Percentiles rank a stretch among this genome's conserved stretches.
These are phyloP conservation scores for Naematelia encephala DNA, from an alignment of 768 basidiomycete genomes.

Conservation along the genomic window DNA sequence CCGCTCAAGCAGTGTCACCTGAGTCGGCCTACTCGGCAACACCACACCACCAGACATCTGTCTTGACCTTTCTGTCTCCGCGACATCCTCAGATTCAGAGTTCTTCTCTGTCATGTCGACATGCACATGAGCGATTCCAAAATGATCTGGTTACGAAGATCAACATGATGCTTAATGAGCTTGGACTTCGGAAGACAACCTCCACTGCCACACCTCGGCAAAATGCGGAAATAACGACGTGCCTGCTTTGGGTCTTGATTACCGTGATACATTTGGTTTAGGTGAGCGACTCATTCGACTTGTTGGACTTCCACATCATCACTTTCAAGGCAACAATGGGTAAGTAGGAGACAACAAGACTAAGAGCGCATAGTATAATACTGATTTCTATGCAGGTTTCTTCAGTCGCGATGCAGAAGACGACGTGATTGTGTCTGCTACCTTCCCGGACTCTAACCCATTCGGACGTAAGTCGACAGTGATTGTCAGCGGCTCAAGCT, in stretches of 20 bases:
- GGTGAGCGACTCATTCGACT: too few species aligned
- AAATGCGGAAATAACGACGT: background rate
- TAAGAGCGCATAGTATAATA: too few species aligned
- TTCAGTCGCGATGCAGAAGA: conserved; percentile 38
- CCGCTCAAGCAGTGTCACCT: background rate
- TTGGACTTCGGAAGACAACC: background rate
- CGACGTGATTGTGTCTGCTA: conserved; percentile 42
- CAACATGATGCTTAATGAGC: background rate
- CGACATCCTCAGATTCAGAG: background rate
- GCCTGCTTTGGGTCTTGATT: background rate
- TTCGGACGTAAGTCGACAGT: conserved; percentile 40
- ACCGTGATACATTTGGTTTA: background rate
- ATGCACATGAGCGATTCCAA: conserved; percentile 1
- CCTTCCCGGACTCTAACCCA: conserved; percentile 47
- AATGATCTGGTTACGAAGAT: conserved; percentile 6
- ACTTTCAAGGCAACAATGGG: too few species aligned
- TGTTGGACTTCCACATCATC: too few species aligned
- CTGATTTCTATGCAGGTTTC: conserved; percentile 23
- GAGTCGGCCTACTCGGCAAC: background rate
- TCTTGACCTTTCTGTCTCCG: background rate
- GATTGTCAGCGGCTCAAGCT: background rate
- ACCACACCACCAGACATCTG: background rate
- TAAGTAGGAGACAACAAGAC: too few species aligned
- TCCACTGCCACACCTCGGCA: background rate
- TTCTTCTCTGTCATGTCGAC: background rate